A percentile compares a stretch with the other conserved stretches of the same genome.
Conservation (phyloP, 2,329 filamentous ascomycete genomes). For the Lachnum nothofagi region DNA sequence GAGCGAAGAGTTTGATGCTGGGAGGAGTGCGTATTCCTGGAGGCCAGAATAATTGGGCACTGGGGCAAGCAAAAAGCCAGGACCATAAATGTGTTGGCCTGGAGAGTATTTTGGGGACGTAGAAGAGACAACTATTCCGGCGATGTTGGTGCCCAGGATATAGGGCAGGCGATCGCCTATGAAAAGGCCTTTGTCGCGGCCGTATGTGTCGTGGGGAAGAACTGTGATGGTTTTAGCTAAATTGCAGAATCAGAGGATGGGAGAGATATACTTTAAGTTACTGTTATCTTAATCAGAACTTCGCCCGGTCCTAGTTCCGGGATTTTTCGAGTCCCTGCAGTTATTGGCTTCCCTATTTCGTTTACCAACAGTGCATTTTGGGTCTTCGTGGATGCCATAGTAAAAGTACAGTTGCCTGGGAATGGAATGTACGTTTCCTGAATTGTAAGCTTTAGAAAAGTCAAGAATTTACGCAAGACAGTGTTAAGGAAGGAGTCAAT, state of each 20-base stretch:
- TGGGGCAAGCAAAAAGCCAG: background rate
- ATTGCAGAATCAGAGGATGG: background rate
- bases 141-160: slow-evolving; percentile 34
- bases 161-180: slow-evolving; percentile 30
- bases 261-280: slow-evolving; percentile 4
- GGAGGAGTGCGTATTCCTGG: slow-evolving; percentile 36
- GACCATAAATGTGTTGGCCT: slow-evolving; percentile 29
- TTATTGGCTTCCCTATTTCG: slow-evolving; percentile 23
- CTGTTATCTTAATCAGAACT: slow-evolving; percentile 29
- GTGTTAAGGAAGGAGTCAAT: no score
- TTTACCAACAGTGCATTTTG: slow-evolving; percentile 5
- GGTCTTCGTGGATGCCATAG: background rate
- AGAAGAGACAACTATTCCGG: slow-evolving; percentile 32
- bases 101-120: slow-evolving; percentile 25
- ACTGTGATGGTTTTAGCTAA: background rate
- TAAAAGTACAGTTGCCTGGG: no score
- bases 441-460: no score
- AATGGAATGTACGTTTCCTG: no score
- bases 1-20: slow-evolving; percentile 28
- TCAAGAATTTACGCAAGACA: no score
- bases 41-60: slow-evolving; percentile 23
- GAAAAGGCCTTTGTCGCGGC: slow-evolving; percentile 31
- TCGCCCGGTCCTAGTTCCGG: slow-evolving; percentile 29
- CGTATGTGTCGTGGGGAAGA: slow-evolving; percentile 10
- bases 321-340: slow-evolving; percentile 19